A percentile compares a stretch with the other conserved stretches of the same genome.
Evolutionary conservation across 106 monocot species (phyloP).

Genomic region (Platanthera zijinensis): DNA sequence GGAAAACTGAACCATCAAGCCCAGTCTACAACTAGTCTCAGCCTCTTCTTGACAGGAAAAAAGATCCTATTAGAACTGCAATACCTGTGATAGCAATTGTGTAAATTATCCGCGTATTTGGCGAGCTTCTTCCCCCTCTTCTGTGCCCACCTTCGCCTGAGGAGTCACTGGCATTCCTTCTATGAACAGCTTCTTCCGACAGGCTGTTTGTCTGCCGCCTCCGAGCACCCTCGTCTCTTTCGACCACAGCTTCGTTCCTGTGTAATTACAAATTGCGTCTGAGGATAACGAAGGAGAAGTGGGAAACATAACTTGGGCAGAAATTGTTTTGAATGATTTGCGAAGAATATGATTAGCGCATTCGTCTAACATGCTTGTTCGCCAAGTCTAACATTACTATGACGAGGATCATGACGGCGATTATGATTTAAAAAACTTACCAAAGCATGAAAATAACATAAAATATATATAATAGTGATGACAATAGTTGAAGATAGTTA

Average conservation of each 20-base stretch:
- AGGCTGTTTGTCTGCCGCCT: slow-evolving; percentile 4
- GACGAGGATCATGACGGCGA: too few species aligned
- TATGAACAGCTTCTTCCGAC: background rate
- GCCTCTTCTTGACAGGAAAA: slow-evolving; percentile 46
- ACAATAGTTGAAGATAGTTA: too few species aligned
- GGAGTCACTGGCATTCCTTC: background rate
- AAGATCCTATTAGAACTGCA: slow-evolving; percentile 57
- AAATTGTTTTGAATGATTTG: background rate
- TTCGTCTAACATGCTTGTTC: too few species aligned
- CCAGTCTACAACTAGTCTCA: background rate
- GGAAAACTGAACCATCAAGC: too few species aligned
- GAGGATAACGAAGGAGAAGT: background rate
- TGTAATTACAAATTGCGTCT: background rate
- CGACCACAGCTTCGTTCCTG: slow-evolving; percentile 18
- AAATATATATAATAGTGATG: too few species aligned
- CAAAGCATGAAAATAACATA: too few species aligned
- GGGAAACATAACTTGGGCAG: too few species aligned
- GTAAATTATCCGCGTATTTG: slow-evolving; percentile 33
- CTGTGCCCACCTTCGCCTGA: slow-evolving; percentile 17
- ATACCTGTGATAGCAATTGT: slow-evolving; percentile 62
- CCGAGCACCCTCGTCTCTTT: slow-evolving; percentile 23
- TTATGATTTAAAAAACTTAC: too few species aligned
- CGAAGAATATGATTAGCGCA: background rate
- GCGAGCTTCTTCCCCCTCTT: slow-evolving; percentile 20
- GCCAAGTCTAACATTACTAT: too few species aligned